Base-by-base conservation (phyloP, 2,329 filamentous ascomycete genomes). In the Alternaria tenuissima region DNA sequence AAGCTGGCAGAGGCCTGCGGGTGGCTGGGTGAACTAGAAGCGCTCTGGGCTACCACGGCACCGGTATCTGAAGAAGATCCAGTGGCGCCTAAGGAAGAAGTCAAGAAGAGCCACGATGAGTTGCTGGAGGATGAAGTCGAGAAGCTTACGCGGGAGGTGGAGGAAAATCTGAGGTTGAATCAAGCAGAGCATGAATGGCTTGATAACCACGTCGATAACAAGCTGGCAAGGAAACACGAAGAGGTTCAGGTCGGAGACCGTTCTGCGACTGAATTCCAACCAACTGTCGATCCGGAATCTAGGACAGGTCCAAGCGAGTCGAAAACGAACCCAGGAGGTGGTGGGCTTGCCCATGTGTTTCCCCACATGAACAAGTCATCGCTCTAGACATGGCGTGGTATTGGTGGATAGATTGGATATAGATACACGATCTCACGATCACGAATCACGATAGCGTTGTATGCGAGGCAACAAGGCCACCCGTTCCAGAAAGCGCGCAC, bases 21-120 rank as follows among this genome's bases (percentile, higher is more conserved):
- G 1, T 99, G 95, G 95, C 79, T 86, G 8, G 88, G 92, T 2
- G 94, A 98, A 73, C 82, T 99, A 16, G 92, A 97, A 74, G 78
- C 75, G 3, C 70, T 92, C 53, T 98, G 93, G 93, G 83, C 87
- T 22, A 79, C 81, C 46, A 85, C 90, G 0, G 89, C 91, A 30
- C 66, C 55, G 0, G 89, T 91, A 30, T 62, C 55, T 3, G 62
- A 88, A 24, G 81, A 58, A 18, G 51, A 53, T 14, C 3, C 26
- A 3, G 30, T n/a, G 18, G 52, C 30, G 1, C 43, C 54, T 4
- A 59, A 59, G 22, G 55, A 67, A 44, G 85, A 85, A 5, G 22
- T 75, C 2, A 69, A 71, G 53, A 81, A 78, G 70, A 82, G 78
- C 8, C 82, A 81, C 44, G 87, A 90, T 64, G 86, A 90, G 73